Percentiles rank a stretch among this genome's conserved stretches.
phyloP scores from a whole-genome alignment of 2,329 filamentous ascomycete species.

The Xylaria polymorpha region DNA sequence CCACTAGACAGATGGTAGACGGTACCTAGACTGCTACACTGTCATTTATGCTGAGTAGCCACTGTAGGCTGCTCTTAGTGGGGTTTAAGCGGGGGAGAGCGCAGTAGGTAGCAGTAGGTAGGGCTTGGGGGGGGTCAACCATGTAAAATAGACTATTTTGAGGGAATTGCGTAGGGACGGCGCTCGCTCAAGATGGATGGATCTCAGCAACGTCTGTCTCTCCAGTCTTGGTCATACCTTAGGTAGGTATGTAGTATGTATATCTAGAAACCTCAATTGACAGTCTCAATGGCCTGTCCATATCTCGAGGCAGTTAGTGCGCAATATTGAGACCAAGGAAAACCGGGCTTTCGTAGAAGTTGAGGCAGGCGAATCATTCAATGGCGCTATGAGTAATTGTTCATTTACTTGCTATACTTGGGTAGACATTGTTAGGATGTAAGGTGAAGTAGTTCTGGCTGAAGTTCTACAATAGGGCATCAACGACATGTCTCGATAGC shows the following conservation, averaged over 20 bases:
- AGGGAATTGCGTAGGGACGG: neutral
- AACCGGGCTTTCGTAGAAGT: neutral
- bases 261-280: neutral
- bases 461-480: conserved; percentile 14
- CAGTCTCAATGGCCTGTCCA: neutral
- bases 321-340: neutral
- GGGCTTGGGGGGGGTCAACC: conserved; percentile 16
- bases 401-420: neutral
- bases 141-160: neutral
- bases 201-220: neutral
- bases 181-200: neutral
- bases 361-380: neutral
- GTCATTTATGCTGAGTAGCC: conserved; percentile 1
- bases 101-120: conserved; percentile 27
- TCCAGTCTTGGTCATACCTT: neutral
- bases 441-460: too few relatives aligned
- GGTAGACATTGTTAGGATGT: neutral
- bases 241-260: conserved; percentile 9
- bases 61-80: conserved; percentile 22
- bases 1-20: neutral
- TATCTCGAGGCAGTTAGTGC: neutral
- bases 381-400: neutral
- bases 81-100: conserved; percentile 31
- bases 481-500: conserved; percentile 13
- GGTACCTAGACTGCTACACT: conserved; percentile 8